Conservation (phyloP, 1,284 basidiomycete genomes). For the Golubevia pallescens region DNA sequence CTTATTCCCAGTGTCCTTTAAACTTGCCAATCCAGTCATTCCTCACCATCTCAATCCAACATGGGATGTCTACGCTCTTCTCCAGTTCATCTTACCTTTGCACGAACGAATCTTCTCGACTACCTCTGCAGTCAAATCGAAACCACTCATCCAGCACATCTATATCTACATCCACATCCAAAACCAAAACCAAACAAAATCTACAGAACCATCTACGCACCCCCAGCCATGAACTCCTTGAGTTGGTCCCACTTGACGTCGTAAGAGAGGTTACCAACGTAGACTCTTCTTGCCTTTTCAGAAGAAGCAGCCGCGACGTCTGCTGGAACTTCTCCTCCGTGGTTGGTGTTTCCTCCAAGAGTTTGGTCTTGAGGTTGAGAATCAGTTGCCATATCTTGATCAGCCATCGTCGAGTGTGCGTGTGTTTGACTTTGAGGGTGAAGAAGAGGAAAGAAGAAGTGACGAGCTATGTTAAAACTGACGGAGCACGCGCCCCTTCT, state of each 20-base stretch:
- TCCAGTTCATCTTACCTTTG: slow-evolving; percentile 3
- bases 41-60: no score
- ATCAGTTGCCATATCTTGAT: no score
- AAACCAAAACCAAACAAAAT: neutral
- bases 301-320: slow-evolving; percentile 31
- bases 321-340: neutral
- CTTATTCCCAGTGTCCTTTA: no score
- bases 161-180: neutral
- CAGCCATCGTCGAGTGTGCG: no score
- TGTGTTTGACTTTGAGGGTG: no score
- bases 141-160: neutral
- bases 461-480: no score
- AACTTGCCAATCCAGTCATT: no score
- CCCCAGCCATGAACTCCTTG: slow-evolving; percentile 58
- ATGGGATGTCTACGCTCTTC: no score
- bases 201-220: slow-evolving; percentile 24
- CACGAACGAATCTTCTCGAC: neutral
- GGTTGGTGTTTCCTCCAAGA: neutral
- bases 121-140: neutral
- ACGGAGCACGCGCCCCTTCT: no score
- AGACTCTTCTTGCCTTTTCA: slow-evolving; percentile 50
- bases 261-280: slow-evolving; percentile 56
- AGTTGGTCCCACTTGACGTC: slow-evolving; percentile 49
- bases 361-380: no score
- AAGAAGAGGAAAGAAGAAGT: no score